A percentile compares a stretch with the other conserved stretches of the same genome.
phyloP scores from a whole-genome alignment of 345 rosid species.

The Mercurialis annua region DNA sequence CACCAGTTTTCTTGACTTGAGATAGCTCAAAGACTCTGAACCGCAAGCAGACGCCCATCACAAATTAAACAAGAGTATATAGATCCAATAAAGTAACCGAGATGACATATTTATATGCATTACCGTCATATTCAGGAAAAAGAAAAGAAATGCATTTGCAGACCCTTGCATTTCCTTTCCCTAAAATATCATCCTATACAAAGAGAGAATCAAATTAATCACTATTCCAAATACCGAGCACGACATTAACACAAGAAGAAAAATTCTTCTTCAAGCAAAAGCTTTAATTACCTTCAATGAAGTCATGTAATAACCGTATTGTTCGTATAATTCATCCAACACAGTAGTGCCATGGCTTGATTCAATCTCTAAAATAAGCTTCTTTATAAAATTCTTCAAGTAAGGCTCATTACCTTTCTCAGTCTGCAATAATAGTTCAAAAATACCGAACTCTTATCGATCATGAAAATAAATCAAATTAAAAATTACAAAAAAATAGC shows the following conservation, averaged over 20 bases:
- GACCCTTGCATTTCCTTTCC: slow-evolving; percentile 44
- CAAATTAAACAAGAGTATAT: not conserved
- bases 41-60: slow-evolving; percentile 26
- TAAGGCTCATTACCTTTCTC: slow-evolving; percentile 45
- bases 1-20: slow-evolving; percentile 43
- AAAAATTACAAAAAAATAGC: too few relatives aligned
- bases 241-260: slow-evolving; percentile 1
- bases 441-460: slow-evolving; percentile 17
- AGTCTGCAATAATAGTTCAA: slow-evolving; percentile 35
- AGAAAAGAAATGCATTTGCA: slow-evolving; percentile 68
- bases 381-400: slow-evolving; percentile 60
- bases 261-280: slow-evolving; percentile 4
- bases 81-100: slow-evolving; percentile 3
- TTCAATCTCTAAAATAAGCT: slow-evolving; percentile 68
- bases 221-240: not conserved
- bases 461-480: not conserved
- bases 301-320: slow-evolving; percentile 49
- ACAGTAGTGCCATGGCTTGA: slow-evolving; percentile 38
- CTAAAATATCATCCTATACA: slow-evolving; percentile 40
- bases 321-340: slow-evolving; percentile 67
- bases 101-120: slow-evolving; percentile 16
- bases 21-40: slow-evolving; percentile 37
- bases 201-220: not conserved
- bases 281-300: slow-evolving; percentile 45
- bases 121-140: slow-evolving; percentile 72